These are phyloP conservation scores for Penicillium canescens DNA, from an alignment of 495 filamentous ascomycete genomes.

Conservation along the genomic window DNA sequence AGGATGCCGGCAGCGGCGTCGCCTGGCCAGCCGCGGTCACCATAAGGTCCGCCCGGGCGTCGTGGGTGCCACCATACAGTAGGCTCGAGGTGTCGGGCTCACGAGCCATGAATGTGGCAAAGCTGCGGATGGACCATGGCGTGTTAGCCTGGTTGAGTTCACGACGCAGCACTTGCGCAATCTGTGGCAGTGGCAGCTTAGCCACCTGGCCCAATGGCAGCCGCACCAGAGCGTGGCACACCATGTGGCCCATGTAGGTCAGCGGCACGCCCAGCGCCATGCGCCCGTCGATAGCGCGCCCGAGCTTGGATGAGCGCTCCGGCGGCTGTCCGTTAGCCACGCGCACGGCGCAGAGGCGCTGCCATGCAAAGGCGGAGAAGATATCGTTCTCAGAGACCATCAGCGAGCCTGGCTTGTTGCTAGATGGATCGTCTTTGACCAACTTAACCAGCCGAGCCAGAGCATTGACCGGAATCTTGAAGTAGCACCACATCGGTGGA, in stretches of 20 bases:
- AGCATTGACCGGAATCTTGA: neutral
- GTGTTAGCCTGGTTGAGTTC: slow-evolving; percentile 28
- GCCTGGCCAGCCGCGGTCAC: too few relatives aligned
- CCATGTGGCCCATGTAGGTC: slow-evolving; percentile 35
- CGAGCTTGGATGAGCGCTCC: slow-evolving; percentile 15
- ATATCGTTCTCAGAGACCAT: slow-evolving; percentile 26
- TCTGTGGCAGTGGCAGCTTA: slow-evolving; percentile 16
- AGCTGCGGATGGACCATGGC: slow-evolving; percentile 30
- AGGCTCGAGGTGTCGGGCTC: slow-evolving; percentile 32
- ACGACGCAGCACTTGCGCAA: slow-evolving; percentile 27
- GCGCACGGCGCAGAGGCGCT: slow-evolving; percentile 23
- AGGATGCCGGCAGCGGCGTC: neutral
- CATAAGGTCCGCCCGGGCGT: slow-evolving; percentile 18
- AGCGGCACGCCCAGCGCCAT: slow-evolving; percentile 23
- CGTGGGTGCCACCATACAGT: slow-evolving; percentile 28
- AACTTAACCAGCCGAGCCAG: neutral
- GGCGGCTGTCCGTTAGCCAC: slow-evolving; percentile 5
- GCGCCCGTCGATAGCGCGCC: slow-evolving; percentile 30
- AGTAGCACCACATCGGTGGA: slow-evolving; percentile 37
- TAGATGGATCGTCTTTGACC: neutral
- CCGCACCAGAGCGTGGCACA: slow-evolving; percentile 15
- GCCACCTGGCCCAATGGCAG: slow-evolving; percentile 24
- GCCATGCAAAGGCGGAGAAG: slow-evolving; percentile 48
- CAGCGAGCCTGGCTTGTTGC: too few relatives aligned
- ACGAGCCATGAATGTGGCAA: slow-evolving; percentile 30